Evolutionary conservation across 2,329 filamentous ascomycete species (phyloP).

Genomic region (Alternaria brassicae): DNA sequence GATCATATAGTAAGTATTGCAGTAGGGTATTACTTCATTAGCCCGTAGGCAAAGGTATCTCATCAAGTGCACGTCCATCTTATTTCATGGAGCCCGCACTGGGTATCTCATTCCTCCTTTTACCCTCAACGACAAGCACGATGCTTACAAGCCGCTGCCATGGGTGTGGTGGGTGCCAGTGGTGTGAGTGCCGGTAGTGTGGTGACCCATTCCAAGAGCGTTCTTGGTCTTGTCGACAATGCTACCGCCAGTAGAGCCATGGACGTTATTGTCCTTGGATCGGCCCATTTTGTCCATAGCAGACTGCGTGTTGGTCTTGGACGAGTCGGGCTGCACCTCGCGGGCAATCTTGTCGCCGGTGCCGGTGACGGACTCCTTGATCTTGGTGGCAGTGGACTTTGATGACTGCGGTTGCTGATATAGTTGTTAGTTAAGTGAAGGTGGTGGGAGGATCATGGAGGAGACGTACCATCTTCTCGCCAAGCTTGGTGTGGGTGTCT

Average conservation of each 20-base stretch:
- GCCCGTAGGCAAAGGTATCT: slow-evolving; percentile 32
- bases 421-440: background rate
- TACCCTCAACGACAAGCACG: background rate
- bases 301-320: slow-evolving; percentile 64
- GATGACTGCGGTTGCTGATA: slow-evolving; percentile 62
- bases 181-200: slow-evolving; percentile 48
- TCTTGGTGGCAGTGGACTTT: slow-evolving; percentile 68
- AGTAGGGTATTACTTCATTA: slow-evolving; percentile 16
- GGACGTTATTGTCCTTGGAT: slow-evolving; percentile 49
- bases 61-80: slow-evolving; percentile 8
- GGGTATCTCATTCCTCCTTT: background rate
- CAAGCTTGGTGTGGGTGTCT: slow-evolving; percentile 63
- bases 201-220: slow-evolving; percentile 54
- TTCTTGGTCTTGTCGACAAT: slow-evolving; percentile 59
- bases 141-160: background rate
- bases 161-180: slow-evolving; percentile 23
- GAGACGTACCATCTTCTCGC: slow-evolving; percentile 54
- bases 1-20: background rate
- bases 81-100: slow-evolving; percentile 24
- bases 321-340: slow-evolving; percentile 50
- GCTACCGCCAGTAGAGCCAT: slow-evolving; percentile 48
- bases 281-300: slow-evolving; percentile 50
- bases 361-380: slow-evolving; percentile 64
- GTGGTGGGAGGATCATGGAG: background rate
- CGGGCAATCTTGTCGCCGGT: slow-evolving; percentile 62